These are phyloP conservation scores for Tulasnella sp. DNA, from an alignment of 768 basidiomycete species.

Conservation along the genomic window DNA sequence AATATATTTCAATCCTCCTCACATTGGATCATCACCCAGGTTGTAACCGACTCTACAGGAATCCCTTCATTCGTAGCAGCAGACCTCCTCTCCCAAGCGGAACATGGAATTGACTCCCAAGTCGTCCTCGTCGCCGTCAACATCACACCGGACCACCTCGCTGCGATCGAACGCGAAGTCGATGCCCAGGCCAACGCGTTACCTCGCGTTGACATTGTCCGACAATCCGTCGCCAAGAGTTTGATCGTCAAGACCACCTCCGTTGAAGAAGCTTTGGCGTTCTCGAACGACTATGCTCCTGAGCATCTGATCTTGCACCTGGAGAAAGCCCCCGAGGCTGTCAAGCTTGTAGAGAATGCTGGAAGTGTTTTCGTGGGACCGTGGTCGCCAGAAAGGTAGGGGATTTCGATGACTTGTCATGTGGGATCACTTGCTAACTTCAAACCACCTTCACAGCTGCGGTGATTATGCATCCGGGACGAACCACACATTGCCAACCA, in stretches of 20 bases:
- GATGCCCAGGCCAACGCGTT: slow-evolving; percentile 81
- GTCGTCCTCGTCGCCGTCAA: slow-evolving; percentile 84
- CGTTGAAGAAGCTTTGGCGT: slow-evolving; percentile 68
- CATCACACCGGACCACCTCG: slow-evolving; percentile 53
- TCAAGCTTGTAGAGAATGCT: slow-evolving; percentile 74
- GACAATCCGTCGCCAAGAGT: slow-evolving; percentile 82
- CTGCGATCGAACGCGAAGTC: slow-evolving; percentile 74
- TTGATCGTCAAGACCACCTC: slow-evolving; percentile 69
- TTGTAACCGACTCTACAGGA: slow-evolving; percentile 84
- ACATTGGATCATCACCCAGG: slow-evolving; percentile 42
- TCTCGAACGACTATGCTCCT: slow-evolving; percentile 97
- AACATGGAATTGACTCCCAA: slow-evolving; percentile 97
- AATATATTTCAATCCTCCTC: slow-evolving; percentile 22
- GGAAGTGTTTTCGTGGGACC: slow-evolving; percentile 95
- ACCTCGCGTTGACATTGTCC: slow-evolving; percentile 81
- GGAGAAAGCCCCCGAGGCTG: slow-evolving; percentile 54
- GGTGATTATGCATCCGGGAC: slow-evolving; percentile 99
- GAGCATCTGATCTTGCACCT: slow-evolving; percentile 95
- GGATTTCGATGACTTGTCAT: background rate
- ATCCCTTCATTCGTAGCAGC: slow-evolving; percentile 90
- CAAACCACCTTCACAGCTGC: slow-evolving; percentile 47
- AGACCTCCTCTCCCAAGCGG: slow-evolving; percentile 93
- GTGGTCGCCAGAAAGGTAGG: slow-evolving; percentile 88
- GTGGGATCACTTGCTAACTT: background rate
- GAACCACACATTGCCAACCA: slow-evolving; percentile 95